Conservation (phyloP, 2,329 filamentous ascomycete species). For the Talaromyces sp. region DNA sequence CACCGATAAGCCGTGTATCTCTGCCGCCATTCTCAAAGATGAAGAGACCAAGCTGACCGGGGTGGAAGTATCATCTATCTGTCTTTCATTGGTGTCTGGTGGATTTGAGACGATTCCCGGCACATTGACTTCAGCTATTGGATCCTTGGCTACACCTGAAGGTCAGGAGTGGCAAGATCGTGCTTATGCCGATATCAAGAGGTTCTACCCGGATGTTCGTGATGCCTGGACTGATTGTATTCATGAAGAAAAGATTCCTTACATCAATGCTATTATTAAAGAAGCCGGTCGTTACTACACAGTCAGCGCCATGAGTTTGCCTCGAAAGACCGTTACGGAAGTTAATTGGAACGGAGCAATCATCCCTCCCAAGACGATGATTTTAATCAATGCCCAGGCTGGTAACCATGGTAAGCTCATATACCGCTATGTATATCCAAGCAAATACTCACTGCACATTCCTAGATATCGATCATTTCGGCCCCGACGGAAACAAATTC, state of each 20-base stretch:
- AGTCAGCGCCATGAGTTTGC: conserved; percentile 70
- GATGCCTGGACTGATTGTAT: conserved; percentile 60
- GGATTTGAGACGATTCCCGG: conserved; percentile 74
- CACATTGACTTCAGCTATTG: conserved; percentile 54
- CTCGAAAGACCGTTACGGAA: conserved; percentile 63
- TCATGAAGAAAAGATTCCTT: conserved; percentile 66
- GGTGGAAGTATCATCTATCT: conserved; percentile 70
- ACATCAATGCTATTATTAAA: conserved; percentile 70
- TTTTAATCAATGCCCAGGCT: conserved; percentile 72
- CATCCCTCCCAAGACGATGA: conserved; percentile 69
- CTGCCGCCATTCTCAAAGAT: conserved; percentile 63
- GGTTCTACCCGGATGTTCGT: conserved; percentile 54
- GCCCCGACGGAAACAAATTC: conserved; percentile 54
- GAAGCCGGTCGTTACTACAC: conserved; percentile 72
- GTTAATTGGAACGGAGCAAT: conserved; percentile 62
- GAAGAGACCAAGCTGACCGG: conserved; percentile 62
- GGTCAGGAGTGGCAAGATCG: conserved; percentile 50
- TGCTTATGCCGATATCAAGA: conserved; percentile 64
- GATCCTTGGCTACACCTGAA: conserved; percentile 9
- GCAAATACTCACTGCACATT: not conserved
- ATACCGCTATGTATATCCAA: too few species aligned
- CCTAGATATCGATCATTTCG: conserved; percentile 59
- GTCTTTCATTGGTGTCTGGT: conserved; percentile 70
- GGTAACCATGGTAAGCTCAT: conserved; percentile 54
- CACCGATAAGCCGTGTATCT: conserved; percentile 62